These are phyloP conservation scores for Musa acuminata DNA, from an alignment of 176 grass and related monocot species.

Conservation along the genomic window DNA sequence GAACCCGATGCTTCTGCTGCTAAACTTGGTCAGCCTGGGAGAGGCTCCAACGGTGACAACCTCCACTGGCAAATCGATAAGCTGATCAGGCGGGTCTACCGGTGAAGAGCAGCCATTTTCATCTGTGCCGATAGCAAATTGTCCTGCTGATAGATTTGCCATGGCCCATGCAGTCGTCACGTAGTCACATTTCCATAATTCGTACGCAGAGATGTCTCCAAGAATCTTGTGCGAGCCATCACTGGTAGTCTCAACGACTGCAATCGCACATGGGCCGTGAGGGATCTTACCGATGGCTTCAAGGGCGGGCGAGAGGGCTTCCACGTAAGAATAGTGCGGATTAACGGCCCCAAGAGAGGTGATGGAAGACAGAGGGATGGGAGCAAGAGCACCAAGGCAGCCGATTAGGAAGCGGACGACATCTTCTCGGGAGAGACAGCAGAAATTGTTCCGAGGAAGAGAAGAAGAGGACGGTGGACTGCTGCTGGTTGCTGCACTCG, in stretches of 20 bases:
- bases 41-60: conserved; percentile 25
- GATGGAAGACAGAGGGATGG: conserved; percentile 42
- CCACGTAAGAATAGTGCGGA: conserved; percentile 37
- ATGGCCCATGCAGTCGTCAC: conserved; percentile 66
- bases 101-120: conserved; percentile 34
- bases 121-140: conserved; percentile 64
- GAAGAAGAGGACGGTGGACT: background rate
- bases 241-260: conserved; percentile 48
- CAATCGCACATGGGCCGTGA: conserved; percentile 54
- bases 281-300: conserved; percentile 58
- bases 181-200: conserved; percentile 92
- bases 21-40: conserved; percentile 55
- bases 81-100: conserved; percentile 14
- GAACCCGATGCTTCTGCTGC: conserved; percentile 88
- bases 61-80: conserved; percentile 25
- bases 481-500: background rate
- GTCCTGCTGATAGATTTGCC: conserved; percentile 64
- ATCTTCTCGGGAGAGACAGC: conserved; percentile 48
- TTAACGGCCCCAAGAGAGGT: conserved; percentile 51
- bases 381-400: conserved; percentile 51
- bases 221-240: conserved; percentile 63
- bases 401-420: conserved; percentile 56
- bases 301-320: conserved; percentile 54
- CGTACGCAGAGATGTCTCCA: conserved; percentile 88
- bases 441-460: conserved; percentile 33